These are phyloP conservation scores for Diutina catenulata DNA, from an alignment of 1,139 yeast genomes.

Conservation along the genomic window DNA sequence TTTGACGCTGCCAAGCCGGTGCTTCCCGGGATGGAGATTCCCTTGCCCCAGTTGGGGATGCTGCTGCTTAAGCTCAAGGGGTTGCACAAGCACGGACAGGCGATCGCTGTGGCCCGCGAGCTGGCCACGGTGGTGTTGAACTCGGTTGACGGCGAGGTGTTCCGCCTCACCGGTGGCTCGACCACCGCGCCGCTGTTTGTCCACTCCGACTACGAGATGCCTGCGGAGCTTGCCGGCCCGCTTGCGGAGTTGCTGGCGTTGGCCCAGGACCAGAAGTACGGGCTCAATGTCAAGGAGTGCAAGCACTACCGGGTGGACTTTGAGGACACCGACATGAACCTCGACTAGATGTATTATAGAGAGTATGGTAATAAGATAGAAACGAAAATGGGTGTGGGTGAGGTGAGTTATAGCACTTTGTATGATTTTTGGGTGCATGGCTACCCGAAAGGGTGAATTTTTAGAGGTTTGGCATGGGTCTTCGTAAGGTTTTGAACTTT, in stretches of 20 bases:
- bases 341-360: slow-evolving; percentile 1
- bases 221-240: slow-evolving; percentile 33
- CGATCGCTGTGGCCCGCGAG: slow-evolving; percentile 61
- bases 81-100: slow-evolving; percentile 41
- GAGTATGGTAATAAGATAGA: too few species aligned
- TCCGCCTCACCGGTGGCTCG: slow-evolving; percentile 73
- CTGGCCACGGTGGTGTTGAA: slow-evolving; percentile 58
- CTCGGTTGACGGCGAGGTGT: slow-evolving; percentile 32
- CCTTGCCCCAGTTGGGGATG: slow-evolving; percentile 60
- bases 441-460: too few species aligned
- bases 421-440: too few species aligned
- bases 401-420: too few species aligned
- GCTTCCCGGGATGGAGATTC: slow-evolving; percentile 62
- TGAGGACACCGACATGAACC: slow-evolving; percentile 11
- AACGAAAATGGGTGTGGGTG: too few species aligned
- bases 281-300: slow-evolving; percentile 51
- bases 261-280: slow-evolving; percentile 56
- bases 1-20: slow-evolving; percentile 55
- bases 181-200: slow-evolving; percentile 73
- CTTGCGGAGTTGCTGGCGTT: slow-evolving; percentile 44
- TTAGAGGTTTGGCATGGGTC: too few species aligned
- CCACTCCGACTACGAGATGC: slow-evolving; percentile 57
- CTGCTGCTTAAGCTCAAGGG: slow-evolving; percentile 54
- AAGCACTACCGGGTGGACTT: slow-evolving; percentile 36
- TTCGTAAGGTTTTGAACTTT: too few species aligned